phyloP scores from a whole-genome alignment of 192 early-diverging fungal genomes.

The Coemansia sp. region DNA sequence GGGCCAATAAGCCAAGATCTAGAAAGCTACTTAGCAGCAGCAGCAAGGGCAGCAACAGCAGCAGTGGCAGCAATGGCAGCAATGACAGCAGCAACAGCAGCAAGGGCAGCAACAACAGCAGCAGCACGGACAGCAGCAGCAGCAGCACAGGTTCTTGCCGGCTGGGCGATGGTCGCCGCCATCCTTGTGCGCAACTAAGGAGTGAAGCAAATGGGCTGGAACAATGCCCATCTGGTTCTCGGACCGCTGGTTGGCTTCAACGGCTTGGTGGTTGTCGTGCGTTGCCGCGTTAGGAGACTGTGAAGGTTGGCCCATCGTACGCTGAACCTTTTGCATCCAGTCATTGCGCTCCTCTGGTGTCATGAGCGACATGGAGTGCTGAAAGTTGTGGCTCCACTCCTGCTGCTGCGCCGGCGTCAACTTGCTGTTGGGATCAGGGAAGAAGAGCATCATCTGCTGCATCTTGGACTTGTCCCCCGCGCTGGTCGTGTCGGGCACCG shows the following conservation, averaged over 20 bases:
- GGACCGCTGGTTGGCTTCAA: not conserved
- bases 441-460: conserved; percentile 13
- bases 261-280: not conserved
- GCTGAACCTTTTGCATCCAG: too few species aligned
- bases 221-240: not conserved
- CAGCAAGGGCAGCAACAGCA: conserved; percentile 35
- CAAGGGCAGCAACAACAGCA: conserved; percentile 41
- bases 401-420: too few species aligned
- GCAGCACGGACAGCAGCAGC: conserved; percentile 38
- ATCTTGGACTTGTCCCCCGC: not conserved
- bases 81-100: conserved; percentile 31
- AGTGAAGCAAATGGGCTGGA: not conserved
- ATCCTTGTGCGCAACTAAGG: not conserved
- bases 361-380: too few species aligned
- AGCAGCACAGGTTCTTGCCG: conserved; percentile 39
- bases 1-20: not conserved
- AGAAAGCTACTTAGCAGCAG: conserved; percentile 17
- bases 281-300: not conserved
- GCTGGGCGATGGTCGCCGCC: conserved; percentile 3
- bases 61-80: conserved; percentile 32
- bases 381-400: too few species aligned
- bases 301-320: not conserved
- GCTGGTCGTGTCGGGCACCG: not conserved
- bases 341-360: too few species aligned
- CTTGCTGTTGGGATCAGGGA: not conserved